A percentile compares a stretch with the other conserved stretches of the same genome.
These are phyloP conservation scores for Melanomma pulvis-pyrius DNA, from an alignment of 495 filamentous ascomycete genomes.

Conservation along the genomic window DNA sequence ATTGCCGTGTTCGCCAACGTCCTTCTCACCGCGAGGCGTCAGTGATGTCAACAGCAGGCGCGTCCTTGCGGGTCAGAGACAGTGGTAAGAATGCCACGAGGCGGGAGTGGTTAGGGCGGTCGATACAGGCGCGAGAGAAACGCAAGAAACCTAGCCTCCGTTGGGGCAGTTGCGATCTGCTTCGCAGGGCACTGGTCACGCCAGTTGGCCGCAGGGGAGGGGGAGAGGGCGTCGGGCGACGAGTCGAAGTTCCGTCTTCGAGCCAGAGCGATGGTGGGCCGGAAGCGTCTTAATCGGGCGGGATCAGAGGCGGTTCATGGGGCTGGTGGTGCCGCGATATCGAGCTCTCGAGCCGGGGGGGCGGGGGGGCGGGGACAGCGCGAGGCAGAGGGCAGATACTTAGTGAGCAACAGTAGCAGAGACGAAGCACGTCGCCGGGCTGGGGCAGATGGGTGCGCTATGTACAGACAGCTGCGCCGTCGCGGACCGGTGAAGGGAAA, in stretches of 20 bases:
- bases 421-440: conserved; percentile 3
- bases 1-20: not conserved
- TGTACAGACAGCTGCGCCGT: conserved; percentile 2
- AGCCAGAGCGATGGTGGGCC: conserved; percentile 39
- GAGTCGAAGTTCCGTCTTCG: conserved; percentile 28
- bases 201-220: conserved; percentile 6
- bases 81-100: conserved; percentile 6
- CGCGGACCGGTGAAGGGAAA: conserved; percentile 24
- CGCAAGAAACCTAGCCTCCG: conserved; percentile 55
- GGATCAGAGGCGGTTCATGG: conserved; percentile 27
- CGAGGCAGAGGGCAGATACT: conserved; percentile 1
- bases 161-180: conserved; percentile 41
- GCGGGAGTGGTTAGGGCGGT: conserved; percentile 54
- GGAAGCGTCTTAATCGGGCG: not conserved
- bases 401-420: not conserved
- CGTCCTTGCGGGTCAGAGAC: not conserved
- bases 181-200: conserved; percentile 27
- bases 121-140: conserved; percentile 60
- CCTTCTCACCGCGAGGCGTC: conserved; percentile 1
- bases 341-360: conserved; percentile 19
- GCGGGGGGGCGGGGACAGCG: conserved; percentile 8
- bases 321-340: conserved; percentile 19
- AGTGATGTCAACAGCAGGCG: conserved; percentile 17
- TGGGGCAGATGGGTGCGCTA: not conserved
- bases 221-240: conserved; percentile 23